A percentile compares a stretch with the other conserved stretches of the same genome.
phyloP scores from a whole-genome alignment of 2,329 filamentous ascomycete species.

The Fusarium pininemorale region DNA sequence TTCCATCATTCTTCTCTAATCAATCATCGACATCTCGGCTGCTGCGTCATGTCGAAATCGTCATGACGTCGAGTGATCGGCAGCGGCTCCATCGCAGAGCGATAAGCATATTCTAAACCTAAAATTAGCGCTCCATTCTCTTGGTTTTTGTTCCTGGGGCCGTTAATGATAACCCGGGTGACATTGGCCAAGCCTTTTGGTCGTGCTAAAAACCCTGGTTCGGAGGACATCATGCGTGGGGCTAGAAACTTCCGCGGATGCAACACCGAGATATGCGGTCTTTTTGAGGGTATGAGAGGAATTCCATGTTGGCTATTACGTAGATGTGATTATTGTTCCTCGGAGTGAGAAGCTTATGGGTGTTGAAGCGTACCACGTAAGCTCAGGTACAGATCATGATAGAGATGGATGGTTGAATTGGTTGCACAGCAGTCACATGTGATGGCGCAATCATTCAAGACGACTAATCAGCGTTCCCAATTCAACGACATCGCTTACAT shows the following conservation, averaged over 20 bases:
- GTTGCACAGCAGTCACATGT: not conserved
- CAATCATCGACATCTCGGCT: not conserved
- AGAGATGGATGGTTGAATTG: not conserved
- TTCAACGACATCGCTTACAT: not conserved
- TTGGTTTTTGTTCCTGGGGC: slow-evolving; percentile 9
- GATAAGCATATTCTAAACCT: slow-evolving; percentile 37
- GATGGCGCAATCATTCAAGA: not conserved
- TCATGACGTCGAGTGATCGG: slow-evolving; percentile 33
- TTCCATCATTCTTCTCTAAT: slow-evolving; percentile 14
- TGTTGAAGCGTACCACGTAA: not conserved
- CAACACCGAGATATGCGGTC: not conserved
- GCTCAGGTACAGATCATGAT: not conserved
- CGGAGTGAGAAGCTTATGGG: not conserved
- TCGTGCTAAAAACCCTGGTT: not conserved
- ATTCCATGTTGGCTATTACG: not conserved
- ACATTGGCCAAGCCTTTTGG: slow-evolving; percentile 16
- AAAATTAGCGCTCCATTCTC: slow-evolving; percentile 5
- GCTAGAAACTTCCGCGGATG: not conserved
- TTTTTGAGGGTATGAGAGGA: not conserved
- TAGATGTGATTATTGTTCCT: not conserved
- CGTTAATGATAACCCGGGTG: not conserved
- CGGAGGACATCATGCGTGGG: slow-evolving; percentile 15
- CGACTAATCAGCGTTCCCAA: not conserved
- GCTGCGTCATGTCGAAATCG: slow-evolving; percentile 26
- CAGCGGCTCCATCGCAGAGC: not conserved